These are phyloP conservation scores for Apiospora phragmitis DNA, from an alignment of 2,329 filamentous ascomycete species.

Conservation along the genomic window DNA sequence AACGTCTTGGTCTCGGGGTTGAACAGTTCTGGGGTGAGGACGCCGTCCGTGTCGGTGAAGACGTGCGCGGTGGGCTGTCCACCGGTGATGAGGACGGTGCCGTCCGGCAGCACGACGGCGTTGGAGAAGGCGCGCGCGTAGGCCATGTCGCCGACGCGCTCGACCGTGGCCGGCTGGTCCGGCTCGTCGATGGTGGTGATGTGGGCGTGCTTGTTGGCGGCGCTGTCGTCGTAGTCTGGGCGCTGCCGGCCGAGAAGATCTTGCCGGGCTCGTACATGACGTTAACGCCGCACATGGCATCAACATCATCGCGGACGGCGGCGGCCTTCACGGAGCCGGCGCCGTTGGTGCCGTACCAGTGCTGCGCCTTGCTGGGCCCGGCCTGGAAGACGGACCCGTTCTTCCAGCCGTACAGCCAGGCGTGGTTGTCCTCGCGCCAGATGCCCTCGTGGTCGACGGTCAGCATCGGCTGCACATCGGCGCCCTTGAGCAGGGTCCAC, in stretches of 20 bases:
- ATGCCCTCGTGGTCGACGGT: constrained; percentile 31
- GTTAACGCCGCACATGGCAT: constrained; percentile 55
- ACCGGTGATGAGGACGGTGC: constrained; percentile 47
- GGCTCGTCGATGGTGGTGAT: constrained; percentile 45
- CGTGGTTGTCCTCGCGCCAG: constrained; percentile 48
- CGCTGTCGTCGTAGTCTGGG: constrained; percentile 39
- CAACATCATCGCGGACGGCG: constrained; percentile 42
- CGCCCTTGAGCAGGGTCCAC: constrained; percentile 40
- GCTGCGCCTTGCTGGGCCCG: constrained; percentile 53
- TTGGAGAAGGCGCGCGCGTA: constrained; percentile 16
- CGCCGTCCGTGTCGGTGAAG: constrained; percentile 45
- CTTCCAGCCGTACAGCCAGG: constrained; percentile 50
- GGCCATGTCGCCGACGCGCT: constrained; percentile 24
- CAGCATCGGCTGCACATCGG: constrained; percentile 40
- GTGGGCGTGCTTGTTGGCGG: constrained; percentile 41
- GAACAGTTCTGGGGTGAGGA: constrained; percentile 47
- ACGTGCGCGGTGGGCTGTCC: constrained; percentile 43
- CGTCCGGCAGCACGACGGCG: constrained; percentile 37
- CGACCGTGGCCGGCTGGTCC: constrained; percentile 23
- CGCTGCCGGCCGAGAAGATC: constrained; percentile 50
- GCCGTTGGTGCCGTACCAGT: constrained; percentile 54
- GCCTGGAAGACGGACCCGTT: constrained; percentile 52
- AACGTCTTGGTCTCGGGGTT: constrained; percentile 43
- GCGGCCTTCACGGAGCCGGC: constrained; percentile 41
- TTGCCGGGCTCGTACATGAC: constrained; percentile 63